Evolutionary conservation across 2,329 filamentous ascomycete species (phyloP).

Genomic region (Sordariomycetes sp.): DNA sequence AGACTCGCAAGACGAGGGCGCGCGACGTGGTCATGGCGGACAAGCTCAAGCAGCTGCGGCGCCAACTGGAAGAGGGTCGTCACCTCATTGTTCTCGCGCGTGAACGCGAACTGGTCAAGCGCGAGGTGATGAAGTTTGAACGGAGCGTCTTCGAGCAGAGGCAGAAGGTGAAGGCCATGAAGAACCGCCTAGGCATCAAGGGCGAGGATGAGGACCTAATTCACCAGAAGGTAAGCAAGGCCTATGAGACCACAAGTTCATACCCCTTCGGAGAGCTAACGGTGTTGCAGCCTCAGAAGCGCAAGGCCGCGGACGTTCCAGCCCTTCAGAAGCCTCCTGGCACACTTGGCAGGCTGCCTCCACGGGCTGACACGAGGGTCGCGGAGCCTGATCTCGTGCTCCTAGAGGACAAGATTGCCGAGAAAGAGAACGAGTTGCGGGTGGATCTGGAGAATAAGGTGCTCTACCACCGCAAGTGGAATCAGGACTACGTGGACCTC

Average conservation of each 20-base stretch:
- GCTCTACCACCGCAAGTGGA: constrained; percentile 84
- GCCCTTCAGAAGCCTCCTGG: constrained; percentile 50
- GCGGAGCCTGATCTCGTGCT: constrained; percentile 70
- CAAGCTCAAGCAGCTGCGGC: constrained; percentile 82
- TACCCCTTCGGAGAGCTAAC: constrained; percentile 19
- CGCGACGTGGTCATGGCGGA: constrained; percentile 91
- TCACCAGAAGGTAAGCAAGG: constrained; percentile 70
- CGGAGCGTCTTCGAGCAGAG: constrained; percentile 75
- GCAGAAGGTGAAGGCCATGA: constrained; percentile 72
- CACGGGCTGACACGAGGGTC: constrained; percentile 57
- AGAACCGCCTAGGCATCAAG: constrained; percentile 81
- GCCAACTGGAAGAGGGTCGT: constrained; percentile 82
- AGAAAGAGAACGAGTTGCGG: constrained; percentile 73
- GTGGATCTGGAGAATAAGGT: constrained; percentile 79
- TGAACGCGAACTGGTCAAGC: constrained; percentile 69
- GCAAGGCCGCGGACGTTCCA: constrained; percentile 51
- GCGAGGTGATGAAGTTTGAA: constrained; percentile 65
- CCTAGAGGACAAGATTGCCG: constrained; percentile 65
- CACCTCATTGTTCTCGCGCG: constrained; percentile 68
- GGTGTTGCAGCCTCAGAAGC: constrained; percentile 53
- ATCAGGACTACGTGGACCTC: constrained; percentile 77
- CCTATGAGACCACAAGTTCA: constrained; percentile 8
- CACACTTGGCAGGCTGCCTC: constrained; percentile 58
- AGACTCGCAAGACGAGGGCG: constrained; percentile 88
- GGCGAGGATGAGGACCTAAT: constrained; percentile 88